Evolutionary conservation across 768 basidiomycete genomes (phyloP).

Genomic region (Mycena rosella): DNA sequence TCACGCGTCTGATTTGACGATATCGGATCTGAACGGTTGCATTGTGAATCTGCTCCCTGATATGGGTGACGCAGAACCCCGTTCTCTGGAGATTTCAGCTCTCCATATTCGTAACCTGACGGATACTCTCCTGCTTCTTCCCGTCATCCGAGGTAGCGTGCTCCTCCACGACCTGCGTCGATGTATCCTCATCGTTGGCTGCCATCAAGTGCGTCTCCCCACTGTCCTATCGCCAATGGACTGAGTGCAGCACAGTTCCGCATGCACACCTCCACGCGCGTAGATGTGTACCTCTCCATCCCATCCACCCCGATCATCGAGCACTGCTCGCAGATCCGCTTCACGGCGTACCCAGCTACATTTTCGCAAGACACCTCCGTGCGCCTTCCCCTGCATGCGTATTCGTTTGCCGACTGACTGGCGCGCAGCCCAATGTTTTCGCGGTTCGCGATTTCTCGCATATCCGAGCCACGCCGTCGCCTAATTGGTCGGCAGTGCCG

Average conservation of each 20-base stretch:
- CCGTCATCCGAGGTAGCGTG: conserved; percentile 76
- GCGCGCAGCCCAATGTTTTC: conserved; percentile 52
- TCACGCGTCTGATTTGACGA: conserved; percentile 65
- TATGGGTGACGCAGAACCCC: neutral
- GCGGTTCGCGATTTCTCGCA: conserved; percentile 89
- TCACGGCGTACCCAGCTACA: conserved; percentile 69
- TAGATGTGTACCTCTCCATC: conserved; percentile 76
- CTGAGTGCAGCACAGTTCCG: conserved; percentile 70
- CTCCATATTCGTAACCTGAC: conserved; percentile 74
- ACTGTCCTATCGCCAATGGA: neutral
- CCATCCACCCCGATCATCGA: conserved; percentile 87
- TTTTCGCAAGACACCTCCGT: conserved; percentile 39
- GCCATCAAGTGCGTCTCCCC: conserved; percentile 76
- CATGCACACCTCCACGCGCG: conserved; percentile 80
- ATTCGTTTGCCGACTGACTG: neutral
- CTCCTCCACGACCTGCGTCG: conserved; percentile 73
- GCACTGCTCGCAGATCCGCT: conserved; percentile 71
- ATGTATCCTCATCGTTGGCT: conserved; percentile 78
- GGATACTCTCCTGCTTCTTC: conserved; percentile 75
- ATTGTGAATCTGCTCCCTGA: conserved; percentile 73
- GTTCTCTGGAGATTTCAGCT: conserved; percentile 57
- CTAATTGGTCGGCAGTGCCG: conserved; percentile 71
- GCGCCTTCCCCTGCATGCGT: neutral
- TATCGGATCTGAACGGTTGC: conserved; percentile 76
- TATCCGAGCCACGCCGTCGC: conserved; percentile 80